Base-by-base conservation (phyloP, 1,284 basidiomycete species). In the Trametes hirsuta region DNA sequence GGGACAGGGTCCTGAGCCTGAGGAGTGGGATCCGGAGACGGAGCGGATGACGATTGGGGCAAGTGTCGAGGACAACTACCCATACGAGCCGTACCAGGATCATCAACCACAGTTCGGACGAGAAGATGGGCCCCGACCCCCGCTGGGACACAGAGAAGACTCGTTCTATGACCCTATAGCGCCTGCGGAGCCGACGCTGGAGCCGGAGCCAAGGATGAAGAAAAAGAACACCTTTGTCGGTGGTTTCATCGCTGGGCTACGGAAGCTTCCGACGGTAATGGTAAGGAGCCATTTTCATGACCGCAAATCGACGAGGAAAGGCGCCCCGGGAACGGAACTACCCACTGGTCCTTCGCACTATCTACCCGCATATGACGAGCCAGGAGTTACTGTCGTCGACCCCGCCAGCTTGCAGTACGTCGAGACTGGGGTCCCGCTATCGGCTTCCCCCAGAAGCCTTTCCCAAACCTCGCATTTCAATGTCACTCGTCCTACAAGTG, bases 241-340 rank as follows among this genome's bases (percentile, higher is more conserved):
- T n/a, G 74, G 74, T 0, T 76, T 76, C 56, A 63, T 75, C 4
- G 55, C 65, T 1, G 57, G 66, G 9, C 58, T 75, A 52, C 68
- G 60, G 59, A 69, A 61, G 47, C 54, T 75, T 5, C 73, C 74
- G 0, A 65, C 59, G 42, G 68, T 62, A 2, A 60, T 74, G 59
- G 59, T 58, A 25, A 68, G 67, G 52, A 66, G 65, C 24, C 55
- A 64, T 22, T 15, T 60, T 35, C 61, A 63, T 37, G 69, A 68
- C 44, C 63, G 62, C 51, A 58, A 62, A 47, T 47, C 63, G 18
- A 58, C 62, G 37, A 55, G 61, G 47, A 66, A 65, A 37, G 65
- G 58, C 3, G 61, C 66, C 0, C 55, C 54, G 6, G 67, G 59
- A 1, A 54, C 48, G 15, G 53, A 55, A 4, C 50, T 56, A 10